A percentile compares a stretch with the other conserved stretches of the same genome.
These are phyloP conservation scores for Saccharomycopsis hybrid DNA, from an alignment of 1,139 yeast genomes.

Conservation along the genomic window DNA sequence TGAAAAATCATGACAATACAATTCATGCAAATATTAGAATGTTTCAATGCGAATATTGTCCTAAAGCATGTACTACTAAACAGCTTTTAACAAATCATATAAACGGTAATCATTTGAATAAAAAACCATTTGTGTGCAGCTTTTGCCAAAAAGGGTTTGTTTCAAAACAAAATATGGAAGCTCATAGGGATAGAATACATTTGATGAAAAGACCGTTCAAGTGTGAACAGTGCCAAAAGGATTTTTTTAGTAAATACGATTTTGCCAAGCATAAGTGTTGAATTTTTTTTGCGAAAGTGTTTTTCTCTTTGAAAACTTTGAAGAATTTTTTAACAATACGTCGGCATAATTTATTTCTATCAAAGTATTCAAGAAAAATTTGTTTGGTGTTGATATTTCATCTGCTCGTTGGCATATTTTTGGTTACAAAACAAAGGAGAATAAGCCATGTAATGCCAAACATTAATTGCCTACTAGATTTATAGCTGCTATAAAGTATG, in stretches of 20 bases:
- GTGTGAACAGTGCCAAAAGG: conserved; percentile 18
- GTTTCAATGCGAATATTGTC: conserved; percentile 17
- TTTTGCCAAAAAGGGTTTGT: conserved; percentile 20
- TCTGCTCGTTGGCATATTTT: no score
- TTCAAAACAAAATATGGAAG: conserved; percentile 21
- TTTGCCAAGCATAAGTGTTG: conserved; percentile 18
- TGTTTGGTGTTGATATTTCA: not conserved
- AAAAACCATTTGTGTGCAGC: conserved; percentile 19
- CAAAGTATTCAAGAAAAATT: not conserved
- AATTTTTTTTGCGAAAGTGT: no score
- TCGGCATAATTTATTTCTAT: not conserved
- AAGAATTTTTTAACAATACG: no score
- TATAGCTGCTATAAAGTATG: not conserved
- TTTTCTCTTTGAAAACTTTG: no score
- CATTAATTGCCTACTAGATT: not conserved
- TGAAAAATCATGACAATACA: conserved; percentile 16
- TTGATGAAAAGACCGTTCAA: conserved; percentile 18
- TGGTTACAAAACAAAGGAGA: no score
- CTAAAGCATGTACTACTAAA: conserved; percentile 20
- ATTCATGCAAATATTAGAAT: conserved; percentile 13
- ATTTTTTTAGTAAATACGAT: conserved; percentile 19
- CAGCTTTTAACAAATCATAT: conserved; percentile 19
- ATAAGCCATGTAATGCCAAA: no score
- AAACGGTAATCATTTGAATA: conserved; percentile 20
- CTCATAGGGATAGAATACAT: conserved; percentile 21